phyloP scores from a whole-genome alignment of 2,329 filamentous ascomycete species.

The Escovopsis weberi region DNA sequence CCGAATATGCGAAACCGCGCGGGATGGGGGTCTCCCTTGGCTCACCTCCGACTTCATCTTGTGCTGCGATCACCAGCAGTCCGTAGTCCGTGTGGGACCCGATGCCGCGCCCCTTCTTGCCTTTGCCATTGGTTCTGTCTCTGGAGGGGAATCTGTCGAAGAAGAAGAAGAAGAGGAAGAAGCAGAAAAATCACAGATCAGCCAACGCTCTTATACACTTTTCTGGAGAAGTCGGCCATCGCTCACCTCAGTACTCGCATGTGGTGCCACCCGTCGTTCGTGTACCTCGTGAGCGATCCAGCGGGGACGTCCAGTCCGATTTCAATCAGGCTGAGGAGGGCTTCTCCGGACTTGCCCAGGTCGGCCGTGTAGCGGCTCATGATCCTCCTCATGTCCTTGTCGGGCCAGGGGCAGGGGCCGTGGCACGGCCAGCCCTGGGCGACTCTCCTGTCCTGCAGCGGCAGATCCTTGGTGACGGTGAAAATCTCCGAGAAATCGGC shows the following conservation, averaged over 20 bases:
- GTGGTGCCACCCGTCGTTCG: constrained; percentile 36
- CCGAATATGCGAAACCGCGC: too few species aligned
- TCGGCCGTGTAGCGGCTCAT: constrained; percentile 27
- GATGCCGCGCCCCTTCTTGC: constrained; percentile 33
- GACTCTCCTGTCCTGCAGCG: constrained; percentile 23
- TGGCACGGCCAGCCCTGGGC: constrained; percentile 32
- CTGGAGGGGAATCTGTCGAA: constrained; percentile 20
- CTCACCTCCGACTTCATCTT: constrained; percentile 33
- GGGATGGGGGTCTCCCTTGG: background rate
- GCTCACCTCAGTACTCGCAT: constrained; percentile 30
- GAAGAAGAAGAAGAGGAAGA: background rate
- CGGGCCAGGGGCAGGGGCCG: constrained; percentile 33
- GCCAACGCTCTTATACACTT: background rate
- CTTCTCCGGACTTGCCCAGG: constrained; percentile 27
- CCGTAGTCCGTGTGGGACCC: constrained; percentile 39
- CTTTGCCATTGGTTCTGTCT: constrained; percentile 30
- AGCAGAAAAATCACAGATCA: too few species aligned
- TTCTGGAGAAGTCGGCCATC: background rate
- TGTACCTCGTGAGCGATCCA: constrained; percentile 26
- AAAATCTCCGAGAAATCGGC: constrained; percentile 39
- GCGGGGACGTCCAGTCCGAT: constrained; percentile 26
- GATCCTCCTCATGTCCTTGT: constrained; percentile 22
- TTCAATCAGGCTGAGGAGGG: constrained; percentile 30
- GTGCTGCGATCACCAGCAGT: constrained; percentile 33
- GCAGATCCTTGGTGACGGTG: constrained; percentile 34